Percentiles rank a stretch among this genome's conserved stretches.
Evolutionary conservation across 179 eudicot genomes (phyloP).

Genomic region (Corrigiola litoralis): DNA sequence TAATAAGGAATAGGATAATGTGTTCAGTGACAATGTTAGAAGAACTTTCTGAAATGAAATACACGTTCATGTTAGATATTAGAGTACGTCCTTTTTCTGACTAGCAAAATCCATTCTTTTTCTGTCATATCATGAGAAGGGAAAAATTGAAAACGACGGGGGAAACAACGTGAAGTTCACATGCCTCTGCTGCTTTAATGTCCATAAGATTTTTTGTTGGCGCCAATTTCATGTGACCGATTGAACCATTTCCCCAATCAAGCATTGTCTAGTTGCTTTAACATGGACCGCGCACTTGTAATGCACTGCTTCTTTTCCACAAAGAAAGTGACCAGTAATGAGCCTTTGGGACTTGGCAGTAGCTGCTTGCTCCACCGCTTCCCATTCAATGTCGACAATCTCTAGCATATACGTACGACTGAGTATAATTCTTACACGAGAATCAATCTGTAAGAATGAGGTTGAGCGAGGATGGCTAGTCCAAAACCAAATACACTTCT

Average conservation of each 20-base stretch:
- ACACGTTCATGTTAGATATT: too few species aligned
- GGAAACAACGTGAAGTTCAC: slow-evolving; percentile 29
- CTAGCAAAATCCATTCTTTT: neutral
- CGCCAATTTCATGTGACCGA: slow-evolving; percentile 22
- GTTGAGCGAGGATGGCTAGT: too few species aligned
- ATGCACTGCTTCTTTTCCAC: neutral
- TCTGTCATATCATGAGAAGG: neutral
- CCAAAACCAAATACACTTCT: too few species aligned
- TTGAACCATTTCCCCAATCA: slow-evolving; percentile 1
- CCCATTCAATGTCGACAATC: neutral
- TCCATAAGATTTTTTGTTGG: slow-evolving; percentile 5
- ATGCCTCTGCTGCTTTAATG: slow-evolving; percentile 11
- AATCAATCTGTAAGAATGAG: too few species aligned
- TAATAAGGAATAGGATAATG: neutral
- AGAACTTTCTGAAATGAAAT: too few species aligned
- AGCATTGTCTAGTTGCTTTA: slow-evolving; percentile 11
- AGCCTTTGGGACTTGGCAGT: slow-evolving; percentile 4
- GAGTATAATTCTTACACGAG: too few species aligned
- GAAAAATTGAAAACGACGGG: neutral
- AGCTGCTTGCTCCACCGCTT: neutral
- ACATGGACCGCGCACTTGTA: slow-evolving; percentile 18
- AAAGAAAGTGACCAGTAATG: slow-evolving; percentile 14
- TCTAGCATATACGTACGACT: neutral
- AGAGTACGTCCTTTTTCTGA: neutral
- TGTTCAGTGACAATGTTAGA: neutral